Conservation (phyloP, 2,329 filamentous ascomycete species). For the Apiospora kogelbergensis region DNA sequence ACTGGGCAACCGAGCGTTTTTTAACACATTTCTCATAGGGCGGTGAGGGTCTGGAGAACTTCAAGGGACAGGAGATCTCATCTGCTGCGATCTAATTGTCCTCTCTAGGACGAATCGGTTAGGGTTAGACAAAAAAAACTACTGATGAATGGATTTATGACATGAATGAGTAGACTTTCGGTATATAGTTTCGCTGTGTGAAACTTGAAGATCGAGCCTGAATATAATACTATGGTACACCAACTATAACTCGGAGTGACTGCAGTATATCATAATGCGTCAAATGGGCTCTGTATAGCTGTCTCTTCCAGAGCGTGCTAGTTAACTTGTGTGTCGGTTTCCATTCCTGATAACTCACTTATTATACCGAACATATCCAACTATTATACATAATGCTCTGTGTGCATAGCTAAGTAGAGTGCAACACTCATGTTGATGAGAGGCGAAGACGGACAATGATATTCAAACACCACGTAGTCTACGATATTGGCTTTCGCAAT, state of each 20-base stretch:
- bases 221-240: neutral
- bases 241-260: neutral
- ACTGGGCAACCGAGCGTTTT: constrained; percentile 1
- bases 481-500: no score
- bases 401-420: no score
- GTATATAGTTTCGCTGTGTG: neutral
- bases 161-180: neutral
- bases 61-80: constrained; percentile 45
- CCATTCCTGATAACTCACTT: no score
- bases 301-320: neutral
- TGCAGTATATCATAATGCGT: neutral
- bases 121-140: neutral
- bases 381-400: no score
- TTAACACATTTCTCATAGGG: constrained; percentile 40
- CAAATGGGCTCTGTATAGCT: neutral
- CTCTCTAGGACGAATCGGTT: neutral
- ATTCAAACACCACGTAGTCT: no score
- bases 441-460: no score
- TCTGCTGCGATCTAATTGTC: constrained; percentile 22
- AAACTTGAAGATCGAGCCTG: neutral
- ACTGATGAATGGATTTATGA: neutral
- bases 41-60: constrained; percentile 61
- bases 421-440: no score
- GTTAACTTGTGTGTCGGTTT: neutral
- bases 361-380: no score